Conservation (phyloP, 495 filamentous ascomycete genomes). For the Collariella sp. region DNA sequence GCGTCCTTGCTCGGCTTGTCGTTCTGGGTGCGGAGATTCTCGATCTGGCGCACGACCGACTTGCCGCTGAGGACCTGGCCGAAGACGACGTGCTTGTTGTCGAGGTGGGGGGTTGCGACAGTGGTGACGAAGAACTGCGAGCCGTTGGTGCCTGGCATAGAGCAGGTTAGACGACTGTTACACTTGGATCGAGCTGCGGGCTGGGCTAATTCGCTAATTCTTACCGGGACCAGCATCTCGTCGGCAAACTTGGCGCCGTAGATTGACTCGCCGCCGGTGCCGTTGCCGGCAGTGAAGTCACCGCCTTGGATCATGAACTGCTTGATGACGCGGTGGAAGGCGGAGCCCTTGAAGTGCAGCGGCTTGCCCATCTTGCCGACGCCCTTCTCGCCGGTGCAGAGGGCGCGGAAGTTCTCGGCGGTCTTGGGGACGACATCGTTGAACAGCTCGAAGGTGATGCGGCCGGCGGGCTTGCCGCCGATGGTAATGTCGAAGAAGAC, state of each 20-base stretch:
- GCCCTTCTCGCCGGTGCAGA: slow-evolving; percentile 91
- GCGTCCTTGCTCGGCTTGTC: slow-evolving; percentile 75
- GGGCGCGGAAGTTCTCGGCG: slow-evolving; percentile 87
- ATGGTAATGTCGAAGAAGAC: slow-evolving; percentile 89
- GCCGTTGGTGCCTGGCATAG: slow-evolving; percentile 67
- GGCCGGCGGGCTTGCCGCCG: slow-evolving; percentile 58
- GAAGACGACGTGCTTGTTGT: slow-evolving; percentile 97
- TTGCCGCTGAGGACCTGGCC: slow-evolving; percentile 92
- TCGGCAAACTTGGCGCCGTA: slow-evolving; percentile 98
- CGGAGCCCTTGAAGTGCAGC: slow-evolving; percentile 81
- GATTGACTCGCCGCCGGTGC: slow-evolving; percentile 94
- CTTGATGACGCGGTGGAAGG: slow-evolving; percentile 96
- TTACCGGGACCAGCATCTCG: slow-evolving; percentile 89
- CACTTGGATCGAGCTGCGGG: too few relatives aligned
- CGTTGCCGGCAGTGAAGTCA: slow-evolving; percentile 92
- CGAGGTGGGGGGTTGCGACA: slow-evolving; percentile 83
- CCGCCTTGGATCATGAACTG: slow-evolving; percentile 99
- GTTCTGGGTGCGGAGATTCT: slow-evolving; percentile 68
- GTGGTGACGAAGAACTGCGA: slow-evolving; percentile 98
- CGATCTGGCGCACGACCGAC: slow-evolving; percentile 80
- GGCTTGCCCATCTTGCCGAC: slow-evolving; percentile 74
- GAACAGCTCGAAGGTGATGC: slow-evolving; percentile 78
- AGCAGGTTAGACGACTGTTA: slow-evolving; percentile 10
- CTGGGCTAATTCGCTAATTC: slow-evolving; percentile 18
- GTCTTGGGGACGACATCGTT: slow-evolving; percentile 91